Conservation (phyloP, 2,329 filamentous ascomycete genomes). For the Alternaria incomplexa region DNA sequence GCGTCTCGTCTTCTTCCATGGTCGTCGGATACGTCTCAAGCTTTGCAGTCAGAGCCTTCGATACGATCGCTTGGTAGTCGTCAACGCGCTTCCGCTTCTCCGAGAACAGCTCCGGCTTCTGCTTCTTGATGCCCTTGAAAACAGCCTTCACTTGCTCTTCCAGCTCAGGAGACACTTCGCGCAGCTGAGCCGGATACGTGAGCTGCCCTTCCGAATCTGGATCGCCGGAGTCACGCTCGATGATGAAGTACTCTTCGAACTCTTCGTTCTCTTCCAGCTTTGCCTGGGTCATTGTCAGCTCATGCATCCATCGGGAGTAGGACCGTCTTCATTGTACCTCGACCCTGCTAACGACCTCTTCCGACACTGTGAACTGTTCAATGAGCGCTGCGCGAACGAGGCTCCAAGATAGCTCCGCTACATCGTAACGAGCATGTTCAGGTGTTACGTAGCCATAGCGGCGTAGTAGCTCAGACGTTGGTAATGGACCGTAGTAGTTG, state of each 20-base stretch:
- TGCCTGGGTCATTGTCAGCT: not conserved
- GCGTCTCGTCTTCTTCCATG: conserved; percentile 15
- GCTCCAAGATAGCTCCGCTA: conserved; percentile 24
- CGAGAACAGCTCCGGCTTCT: not conserved
- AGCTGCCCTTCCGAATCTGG: conserved; percentile 26
- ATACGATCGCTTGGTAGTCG: conserved; percentile 9
- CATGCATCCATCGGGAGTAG: accelerated
- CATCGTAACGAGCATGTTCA: conserved; percentile 27
- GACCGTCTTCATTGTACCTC: not conserved
- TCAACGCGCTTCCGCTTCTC: conserved; percentile 23
- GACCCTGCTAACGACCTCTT: conserved; percentile 4
- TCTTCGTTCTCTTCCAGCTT: conserved; percentile 11
- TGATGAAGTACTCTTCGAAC: conserved; percentile 24
- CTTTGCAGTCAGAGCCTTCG: conserved; percentile 16
- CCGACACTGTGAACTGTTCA: conserved; percentile 3
- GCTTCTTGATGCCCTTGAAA: conserved; percentile 21
- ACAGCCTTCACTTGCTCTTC: conserved; percentile 25
- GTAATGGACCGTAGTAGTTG: conserved; percentile 33
- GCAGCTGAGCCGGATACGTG: conserved; percentile 9
- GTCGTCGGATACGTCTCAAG: conserved; percentile 21
- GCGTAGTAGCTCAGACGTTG: conserved; percentile 28
- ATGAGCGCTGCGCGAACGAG: conserved; percentile 16
- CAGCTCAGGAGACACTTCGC: conserved; percentile 20
- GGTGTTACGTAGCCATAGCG: conserved; percentile 31
- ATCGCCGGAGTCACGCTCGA: conserved; percentile 32